These are phyloP conservation scores for Cenchrus americanus DNA, from an alignment of 176 grass and related monocot species.

Conservation along the genomic window DNA sequence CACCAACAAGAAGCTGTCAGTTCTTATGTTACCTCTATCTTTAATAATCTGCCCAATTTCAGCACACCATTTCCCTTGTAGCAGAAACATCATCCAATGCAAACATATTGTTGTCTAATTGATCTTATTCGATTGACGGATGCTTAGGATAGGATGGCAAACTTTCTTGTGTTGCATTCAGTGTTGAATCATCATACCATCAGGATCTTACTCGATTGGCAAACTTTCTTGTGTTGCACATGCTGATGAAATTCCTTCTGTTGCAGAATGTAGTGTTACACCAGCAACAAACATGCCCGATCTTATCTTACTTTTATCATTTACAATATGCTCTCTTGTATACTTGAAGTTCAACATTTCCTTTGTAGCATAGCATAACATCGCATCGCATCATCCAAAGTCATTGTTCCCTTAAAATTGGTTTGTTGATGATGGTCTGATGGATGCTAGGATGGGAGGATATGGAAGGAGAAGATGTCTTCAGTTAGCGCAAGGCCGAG, in stretches of 20 bases:
- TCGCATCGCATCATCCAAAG: background rate
- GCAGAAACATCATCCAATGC: background rate
- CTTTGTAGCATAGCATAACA: background rate
- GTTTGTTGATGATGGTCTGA: slow-evolving; percentile 9
- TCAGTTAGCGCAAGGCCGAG: slow-evolving; percentile 54
- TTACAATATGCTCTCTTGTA: background rate
- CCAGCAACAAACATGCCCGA: background rate
- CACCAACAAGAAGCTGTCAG: background rate
- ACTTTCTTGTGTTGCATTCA: slow-evolving; percentile 8
- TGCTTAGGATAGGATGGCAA: background rate
- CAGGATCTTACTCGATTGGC: background rate
- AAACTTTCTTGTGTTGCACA: slow-evolving; percentile 4
- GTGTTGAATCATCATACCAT: background rate
- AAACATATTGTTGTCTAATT: background rate
- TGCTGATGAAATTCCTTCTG: background rate
- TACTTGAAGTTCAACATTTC: background rate
- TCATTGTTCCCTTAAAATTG: background rate
- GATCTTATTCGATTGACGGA: background rate
- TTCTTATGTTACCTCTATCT: background rate
- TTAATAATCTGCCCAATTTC: background rate
- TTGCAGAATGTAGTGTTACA: background rate
- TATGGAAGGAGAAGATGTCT: slow-evolving; percentile 90
- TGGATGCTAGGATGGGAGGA: slow-evolving; percentile 78
- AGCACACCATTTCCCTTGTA: background rate
- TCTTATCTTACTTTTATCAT: background rate